Evolutionary conservation across 2,329 filamentous ascomycete species (phyloP).

Genomic region (Cladosporium sp.): DNA sequence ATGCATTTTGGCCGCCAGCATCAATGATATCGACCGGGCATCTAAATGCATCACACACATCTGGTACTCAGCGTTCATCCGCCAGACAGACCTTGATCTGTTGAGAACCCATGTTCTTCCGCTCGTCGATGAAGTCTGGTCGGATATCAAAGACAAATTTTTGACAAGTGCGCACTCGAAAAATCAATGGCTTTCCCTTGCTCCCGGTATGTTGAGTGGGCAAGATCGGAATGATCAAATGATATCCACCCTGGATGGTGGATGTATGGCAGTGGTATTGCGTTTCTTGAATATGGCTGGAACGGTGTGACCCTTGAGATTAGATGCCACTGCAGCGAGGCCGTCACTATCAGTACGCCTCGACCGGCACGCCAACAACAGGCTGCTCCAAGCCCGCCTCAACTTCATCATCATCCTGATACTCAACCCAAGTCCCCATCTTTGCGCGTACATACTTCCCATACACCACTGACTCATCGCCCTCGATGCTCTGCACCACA

Average conservation of each 20-base stretch:
- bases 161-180: no score
- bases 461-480: slow-evolving; percentile 41
- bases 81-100: neutral
- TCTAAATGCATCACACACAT: neutral
- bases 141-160: no score
- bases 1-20: no score
- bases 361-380: slow-evolving; percentile 3
- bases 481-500: slow-evolving; percentile 43
- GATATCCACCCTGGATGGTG: neutral
- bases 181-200: neutral
- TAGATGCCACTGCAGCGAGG: neutral
- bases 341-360: slow-evolving; percentile 4
- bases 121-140: no score
- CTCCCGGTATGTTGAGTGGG: neutral
- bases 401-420: slow-evolving; percentile 36
- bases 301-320: neutral
- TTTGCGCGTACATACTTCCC: slow-evolving; percentile 47
- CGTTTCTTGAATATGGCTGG: neutral
- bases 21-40: neutral
- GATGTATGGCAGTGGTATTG: neutral
- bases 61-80: neutral
- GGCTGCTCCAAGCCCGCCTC: neutral
- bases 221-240: neutral
- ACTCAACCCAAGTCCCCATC: slow-evolving; percentile 50
- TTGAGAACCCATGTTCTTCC: no score